These are phyloP conservation scores for Hyphopichia burtonii DNA, from an alignment of 1,139 yeast genomes.

Conservation along the genomic window DNA sequence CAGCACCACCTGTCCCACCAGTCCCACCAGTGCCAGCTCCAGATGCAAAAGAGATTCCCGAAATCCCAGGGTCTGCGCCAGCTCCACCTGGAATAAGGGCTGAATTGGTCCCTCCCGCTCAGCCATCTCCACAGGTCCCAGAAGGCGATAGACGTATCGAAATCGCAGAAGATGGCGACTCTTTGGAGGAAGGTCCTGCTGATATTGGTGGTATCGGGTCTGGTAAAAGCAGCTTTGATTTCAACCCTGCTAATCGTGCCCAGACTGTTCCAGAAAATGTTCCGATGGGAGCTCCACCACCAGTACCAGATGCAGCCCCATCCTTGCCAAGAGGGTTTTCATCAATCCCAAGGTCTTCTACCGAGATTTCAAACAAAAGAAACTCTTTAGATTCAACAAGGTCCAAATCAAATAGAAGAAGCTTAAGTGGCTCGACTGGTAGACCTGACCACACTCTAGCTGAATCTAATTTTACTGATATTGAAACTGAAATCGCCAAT, in stretches of 20 bases:
- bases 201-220: not conserved
- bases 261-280: constrained; percentile 7
- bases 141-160: not conserved
- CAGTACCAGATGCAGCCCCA: constrained; percentile 11
- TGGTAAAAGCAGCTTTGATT: constrained; percentile 5
- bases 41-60: constrained; percentile 14
- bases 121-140: constrained; percentile 7
- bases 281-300: constrained; percentile 10
- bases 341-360: constrained; percentile 1
- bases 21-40: not conserved
- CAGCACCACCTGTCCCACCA: constrained; percentile 11
- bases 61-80: constrained; percentile 8
- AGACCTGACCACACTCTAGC: constrained; percentile 29
- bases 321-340: constrained; percentile 6
- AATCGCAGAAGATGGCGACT: not conserved
- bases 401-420: constrained; percentile 1
- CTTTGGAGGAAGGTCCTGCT: not conserved
- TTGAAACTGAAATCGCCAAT: constrained; percentile 33
- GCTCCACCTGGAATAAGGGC: not conserved
- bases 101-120: constrained; percentile 5
- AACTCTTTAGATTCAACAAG: constrained; percentile 1
- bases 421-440: constrained; percentile 14
- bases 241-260: constrained; percentile 7
- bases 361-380: not conserved
- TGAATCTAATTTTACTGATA: constrained; percentile 21